Conservation (phyloP, 176 grass and related monocot genomes). For the Phyllostachys edulis region DNA sequence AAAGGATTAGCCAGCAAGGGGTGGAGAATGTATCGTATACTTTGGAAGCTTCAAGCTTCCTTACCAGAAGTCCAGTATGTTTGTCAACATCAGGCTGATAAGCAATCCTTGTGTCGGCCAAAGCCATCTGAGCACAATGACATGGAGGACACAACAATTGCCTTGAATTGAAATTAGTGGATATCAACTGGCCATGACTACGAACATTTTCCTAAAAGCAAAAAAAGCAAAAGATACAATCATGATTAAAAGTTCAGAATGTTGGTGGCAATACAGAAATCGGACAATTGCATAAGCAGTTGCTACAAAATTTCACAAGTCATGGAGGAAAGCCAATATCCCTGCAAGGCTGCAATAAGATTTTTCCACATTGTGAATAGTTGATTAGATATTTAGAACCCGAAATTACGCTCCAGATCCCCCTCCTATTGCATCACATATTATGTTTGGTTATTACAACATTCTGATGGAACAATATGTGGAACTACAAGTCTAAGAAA, state of each 20-base stretch:
- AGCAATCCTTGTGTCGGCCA: slow-evolving; percentile 49
- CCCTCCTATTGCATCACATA: background rate
- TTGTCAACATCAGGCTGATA: slow-evolving; percentile 45
- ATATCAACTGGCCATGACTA: slow-evolving; percentile 14
- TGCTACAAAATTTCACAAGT: background rate
- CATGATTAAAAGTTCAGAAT: background rate
- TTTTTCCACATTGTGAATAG: background rate
- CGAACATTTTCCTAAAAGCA: slow-evolving; percentile 45
- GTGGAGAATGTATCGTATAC: background rate
- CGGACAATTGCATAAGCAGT: background rate
- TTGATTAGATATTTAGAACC: background rate
- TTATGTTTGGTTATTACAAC: background rate
- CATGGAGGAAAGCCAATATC: background rate
- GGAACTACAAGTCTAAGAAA: background rate
- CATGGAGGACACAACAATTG: slow-evolving; percentile 33
- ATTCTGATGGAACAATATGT: background rate
- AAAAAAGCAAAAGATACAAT: background rate
- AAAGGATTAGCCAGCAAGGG: slow-evolving; percentile 14
- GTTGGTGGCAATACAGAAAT: background rate
- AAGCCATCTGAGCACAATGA: slow-evolving; percentile 50
- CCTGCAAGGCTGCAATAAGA: background rate
- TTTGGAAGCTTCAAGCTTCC: slow-evolving; percentile 22
- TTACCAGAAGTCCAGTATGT: slow-evolving; percentile 68
- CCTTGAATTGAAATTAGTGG: slow-evolving; percentile 36
- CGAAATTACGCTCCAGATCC: background rate